phyloP scores from a whole-genome alignment of 2,329 filamentous ascomycete genomes.

The Fusarium verticillioides region DNA sequence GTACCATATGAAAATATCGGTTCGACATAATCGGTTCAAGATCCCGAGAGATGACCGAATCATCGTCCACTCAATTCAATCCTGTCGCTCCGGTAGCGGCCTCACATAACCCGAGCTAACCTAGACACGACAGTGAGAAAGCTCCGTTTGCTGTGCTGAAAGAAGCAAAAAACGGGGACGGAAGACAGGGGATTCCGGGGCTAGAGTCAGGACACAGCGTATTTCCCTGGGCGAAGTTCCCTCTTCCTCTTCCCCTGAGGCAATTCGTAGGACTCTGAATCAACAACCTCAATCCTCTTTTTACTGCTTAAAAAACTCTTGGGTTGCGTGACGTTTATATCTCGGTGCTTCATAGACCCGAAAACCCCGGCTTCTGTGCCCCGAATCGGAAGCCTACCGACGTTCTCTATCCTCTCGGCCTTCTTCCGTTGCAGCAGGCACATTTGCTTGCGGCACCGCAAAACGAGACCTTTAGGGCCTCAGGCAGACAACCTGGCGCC shows the following conservation, averaged over 20 bases:
- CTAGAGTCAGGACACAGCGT: slow-evolving; percentile 26
- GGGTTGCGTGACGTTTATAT: background rate
- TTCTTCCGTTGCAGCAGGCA: slow-evolving; percentile 29
- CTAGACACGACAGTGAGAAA: background rate
- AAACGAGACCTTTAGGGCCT: slow-evolving; percentile 2
- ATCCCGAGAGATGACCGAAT: slow-evolving; percentile 39
- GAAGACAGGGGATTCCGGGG: slow-evolving; percentile 21
- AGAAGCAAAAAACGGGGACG: slow-evolving; percentile 33
- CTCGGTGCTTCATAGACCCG: slow-evolving; percentile 18
- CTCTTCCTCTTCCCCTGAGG: slow-evolving; percentile 25
- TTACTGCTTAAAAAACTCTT: background rate
- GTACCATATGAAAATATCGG: background rate
- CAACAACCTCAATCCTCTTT: slow-evolving; percentile 10
- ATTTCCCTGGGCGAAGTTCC: slow-evolving; percentile 9
- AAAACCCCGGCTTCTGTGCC: slow-evolving; percentile 22
- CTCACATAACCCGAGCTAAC: background rate
- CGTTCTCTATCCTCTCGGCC: slow-evolving; percentile 19
- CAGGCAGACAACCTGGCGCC: slow-evolving; percentile 39
- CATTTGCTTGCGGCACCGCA: slow-evolving; percentile 25
- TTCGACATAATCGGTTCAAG: slow-evolving; percentile 25
- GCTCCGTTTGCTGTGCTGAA: slow-evolving; percentile 23
- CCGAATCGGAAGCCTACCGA: slow-evolving; percentile 40
- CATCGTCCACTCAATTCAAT: slow-evolving; percentile 8
- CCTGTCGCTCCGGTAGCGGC: slow-evolving; percentile 28
- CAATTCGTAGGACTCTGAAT: slow-evolving; percentile 29